These are phyloP conservation scores for Zarea fungicola DNA, from an alignment of 2,329 filamentous ascomycete species.

Conservation along the genomic window DNA sequence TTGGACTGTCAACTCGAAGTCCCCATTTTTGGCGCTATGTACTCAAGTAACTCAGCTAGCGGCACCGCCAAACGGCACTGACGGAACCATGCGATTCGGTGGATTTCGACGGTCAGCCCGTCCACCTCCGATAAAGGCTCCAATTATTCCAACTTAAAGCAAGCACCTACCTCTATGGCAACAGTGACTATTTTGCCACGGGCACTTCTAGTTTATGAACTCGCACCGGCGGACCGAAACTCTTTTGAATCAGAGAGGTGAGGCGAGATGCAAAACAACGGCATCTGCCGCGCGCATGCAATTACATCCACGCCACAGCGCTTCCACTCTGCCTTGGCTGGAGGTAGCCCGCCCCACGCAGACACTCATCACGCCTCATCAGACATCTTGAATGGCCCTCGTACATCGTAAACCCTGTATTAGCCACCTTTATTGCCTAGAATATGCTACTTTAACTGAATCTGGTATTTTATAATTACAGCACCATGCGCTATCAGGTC, in stretches of 20 bases:
- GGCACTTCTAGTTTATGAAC: background rate
- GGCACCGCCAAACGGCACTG: background rate
- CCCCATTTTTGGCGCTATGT: no score
- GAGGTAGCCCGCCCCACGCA: background rate
- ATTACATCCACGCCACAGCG: constrained; percentile 1
- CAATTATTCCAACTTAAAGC: no score
- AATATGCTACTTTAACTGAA: background rate
- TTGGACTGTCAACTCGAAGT: no score
- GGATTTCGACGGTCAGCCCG: background rate
- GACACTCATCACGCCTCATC: no score
- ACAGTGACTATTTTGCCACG: no score
- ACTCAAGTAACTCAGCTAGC: no score
- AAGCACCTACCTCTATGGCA: no score
- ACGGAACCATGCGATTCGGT: constrained; percentile 1
- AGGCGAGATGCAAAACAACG: background rate
- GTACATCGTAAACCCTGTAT: no score
- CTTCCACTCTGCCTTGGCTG: background rate
- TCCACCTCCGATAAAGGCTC: background rate
- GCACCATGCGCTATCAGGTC: no score
- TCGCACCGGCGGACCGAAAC: background rate
- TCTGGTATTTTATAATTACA: constrained; percentile 1
- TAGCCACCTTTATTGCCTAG: background rate
- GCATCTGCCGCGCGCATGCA: constrained; percentile 6
- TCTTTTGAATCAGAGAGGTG: background rate
- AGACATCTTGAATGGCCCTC: no score